These are phyloP conservation scores for Fagopyrum esculentum DNA, from an alignment of 148 eudicot species.

Conservation along the genomic window DNA sequence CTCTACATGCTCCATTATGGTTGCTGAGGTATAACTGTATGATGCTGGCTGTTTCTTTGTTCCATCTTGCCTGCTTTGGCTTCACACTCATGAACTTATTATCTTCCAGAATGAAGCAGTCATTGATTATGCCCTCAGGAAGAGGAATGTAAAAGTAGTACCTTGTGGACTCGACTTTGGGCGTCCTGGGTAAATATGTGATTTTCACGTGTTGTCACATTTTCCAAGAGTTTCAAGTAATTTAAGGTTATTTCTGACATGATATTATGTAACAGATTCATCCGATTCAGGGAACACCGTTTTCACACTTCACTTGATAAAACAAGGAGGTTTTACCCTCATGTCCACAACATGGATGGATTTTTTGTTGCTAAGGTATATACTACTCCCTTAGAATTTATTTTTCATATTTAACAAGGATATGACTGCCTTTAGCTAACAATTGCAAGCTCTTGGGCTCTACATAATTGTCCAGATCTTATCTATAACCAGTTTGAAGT, in stretches of 20 bases:
- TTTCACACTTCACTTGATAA: constrained; percentile 70
- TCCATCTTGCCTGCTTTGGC: neutral
- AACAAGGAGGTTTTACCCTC: constrained; percentile 89
- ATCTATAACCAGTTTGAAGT: no score
- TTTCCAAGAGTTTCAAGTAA: neutral
- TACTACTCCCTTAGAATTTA: neutral
- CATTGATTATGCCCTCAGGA: constrained; percentile 89
- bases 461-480: no score
- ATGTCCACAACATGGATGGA: constrained; percentile 88
- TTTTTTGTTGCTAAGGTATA: constrained; percentile 92
- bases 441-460: no score
- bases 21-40: constrained; percentile 62
- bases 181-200: constrained; percentile 52
- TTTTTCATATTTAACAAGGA: neutral
- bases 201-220: constrained; percentile 3
- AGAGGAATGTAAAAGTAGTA: constrained; percentile 86
- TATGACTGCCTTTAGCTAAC: neutral
- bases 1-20: constrained; percentile 90
- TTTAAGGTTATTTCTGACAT: neutral
- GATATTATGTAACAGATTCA: constrained; percentile 38
- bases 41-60: neutral
- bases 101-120: constrained; percentile 90
- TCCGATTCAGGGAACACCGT: constrained; percentile 58
- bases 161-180: constrained; percentile 93
- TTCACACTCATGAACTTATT: constrained; percentile 12